phyloP scores from a whole-genome alignment of 176 grass and related monocot species.

The Stipa capillata region DNA sequence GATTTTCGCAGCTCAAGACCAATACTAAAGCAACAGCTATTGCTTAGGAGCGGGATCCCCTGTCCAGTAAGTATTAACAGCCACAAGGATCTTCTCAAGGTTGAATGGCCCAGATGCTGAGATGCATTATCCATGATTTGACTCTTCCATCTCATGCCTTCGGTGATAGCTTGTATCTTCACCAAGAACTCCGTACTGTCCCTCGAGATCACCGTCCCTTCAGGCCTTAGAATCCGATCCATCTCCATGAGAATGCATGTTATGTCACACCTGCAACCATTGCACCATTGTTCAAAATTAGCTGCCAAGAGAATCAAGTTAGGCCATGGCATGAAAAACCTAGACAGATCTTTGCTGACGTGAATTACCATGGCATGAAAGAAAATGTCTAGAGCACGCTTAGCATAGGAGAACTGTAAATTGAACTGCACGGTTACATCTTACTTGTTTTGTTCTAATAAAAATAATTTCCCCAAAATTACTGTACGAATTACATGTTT shows the following conservation, averaged over 20 bases:
- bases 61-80: constrained; percentile 70
- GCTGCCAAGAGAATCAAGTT: neutral
- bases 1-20: neutral
- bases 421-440: neutral
- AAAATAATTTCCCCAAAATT: too few relatives aligned
- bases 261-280: constrained; percentile 48
- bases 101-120: constrained; percentile 55
- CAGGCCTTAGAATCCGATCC: constrained; percentile 59
- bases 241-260: constrained; percentile 51
- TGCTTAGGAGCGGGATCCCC: constrained; percentile 22
- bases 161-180: constrained; percentile 36
- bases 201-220: constrained; percentile 62
- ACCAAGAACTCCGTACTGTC: constrained; percentile 46
- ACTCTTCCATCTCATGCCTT: constrained; percentile 71
- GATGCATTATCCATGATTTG: constrained; percentile 63
- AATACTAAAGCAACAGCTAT: neutral
- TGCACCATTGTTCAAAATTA: too few relatives aligned
- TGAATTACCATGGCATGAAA: neutral
- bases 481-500: too few relatives aligned
- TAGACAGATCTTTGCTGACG: neutral
- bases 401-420: neutral
- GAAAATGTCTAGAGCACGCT: neutral
- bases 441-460: too few relatives aligned
- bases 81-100: constrained; percentile 53
- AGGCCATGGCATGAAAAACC: neutral